phyloP scores from a whole-genome alignment of 495 filamentous ascomycete genomes.

The Pyronema domesticum region DNA sequence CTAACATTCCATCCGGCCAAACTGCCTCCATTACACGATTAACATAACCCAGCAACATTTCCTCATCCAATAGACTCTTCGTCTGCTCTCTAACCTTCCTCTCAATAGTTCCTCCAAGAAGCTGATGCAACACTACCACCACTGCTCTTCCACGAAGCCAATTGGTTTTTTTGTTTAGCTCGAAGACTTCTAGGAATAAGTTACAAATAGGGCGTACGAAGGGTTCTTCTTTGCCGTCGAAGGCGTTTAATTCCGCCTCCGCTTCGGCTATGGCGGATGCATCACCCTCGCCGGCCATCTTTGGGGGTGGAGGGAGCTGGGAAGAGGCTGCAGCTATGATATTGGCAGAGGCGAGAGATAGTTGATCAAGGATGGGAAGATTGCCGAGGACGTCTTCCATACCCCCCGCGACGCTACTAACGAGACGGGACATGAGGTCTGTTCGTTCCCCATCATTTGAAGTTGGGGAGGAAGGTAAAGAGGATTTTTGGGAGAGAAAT shows the following conservation, averaged over 20 bases:
- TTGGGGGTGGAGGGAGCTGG: conserved; percentile 41
- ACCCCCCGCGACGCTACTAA: conserved; percentile 88
- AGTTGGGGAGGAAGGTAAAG: not conserved
- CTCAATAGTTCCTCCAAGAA: conserved; percentile 87
- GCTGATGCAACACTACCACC: conserved; percentile 70
- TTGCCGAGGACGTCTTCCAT: conserved; percentile 97
- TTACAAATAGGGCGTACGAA: conserved; percentile 98
- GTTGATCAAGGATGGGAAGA: conserved; percentile 71
- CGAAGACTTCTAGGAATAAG: conserved; percentile 89
- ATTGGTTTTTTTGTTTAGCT: conserved; percentile 83
- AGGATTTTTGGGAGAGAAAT: conserved; percentile 65
- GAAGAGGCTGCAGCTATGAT: conserved; percentile 74
- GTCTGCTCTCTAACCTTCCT: conserved; percentile 66
- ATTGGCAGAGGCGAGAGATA: conserved; percentile 82
- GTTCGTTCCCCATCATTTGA: conserved; percentile 30
- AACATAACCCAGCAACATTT: conserved; percentile 60
- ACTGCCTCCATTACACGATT: conserved; percentile 48
- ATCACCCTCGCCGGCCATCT: conserved; percentile 33
- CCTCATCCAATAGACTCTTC: conserved; percentile 50
- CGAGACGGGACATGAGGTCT: conserved; percentile 85
- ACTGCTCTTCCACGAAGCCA: conserved; percentile 89
- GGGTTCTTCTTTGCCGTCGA: conserved; percentile 79
- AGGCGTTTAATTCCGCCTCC: conserved; percentile 84
- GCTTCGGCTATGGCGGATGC: conserved; percentile 65
- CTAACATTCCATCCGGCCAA: conserved; percentile 56